These are phyloP conservation scores for Vitis riparia DNA, from an alignment of 164 flowering plant species.

Conservation along the genomic window DNA sequence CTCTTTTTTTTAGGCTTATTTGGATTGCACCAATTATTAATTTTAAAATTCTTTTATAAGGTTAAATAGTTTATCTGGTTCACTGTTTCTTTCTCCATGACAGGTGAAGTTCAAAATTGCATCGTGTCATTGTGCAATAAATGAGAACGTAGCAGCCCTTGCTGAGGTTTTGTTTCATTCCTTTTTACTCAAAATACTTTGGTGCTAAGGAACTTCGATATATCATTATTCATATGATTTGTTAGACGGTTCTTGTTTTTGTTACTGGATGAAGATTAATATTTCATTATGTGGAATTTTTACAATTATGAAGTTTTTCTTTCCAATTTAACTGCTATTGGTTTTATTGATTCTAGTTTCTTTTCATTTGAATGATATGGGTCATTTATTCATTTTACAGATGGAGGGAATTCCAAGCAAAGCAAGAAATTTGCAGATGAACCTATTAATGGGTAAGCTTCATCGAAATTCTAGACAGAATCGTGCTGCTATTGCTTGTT, in stretches of 20 bases:
- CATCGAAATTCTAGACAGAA: slow-evolving; percentile 68
- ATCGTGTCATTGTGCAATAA: slow-evolving; percentile 65
- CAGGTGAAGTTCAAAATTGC: slow-evolving; percentile 94
- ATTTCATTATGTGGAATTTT: background rate
- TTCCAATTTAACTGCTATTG: background rate
- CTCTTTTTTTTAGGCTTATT: too few relatives aligned
- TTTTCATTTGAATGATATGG: background rate
- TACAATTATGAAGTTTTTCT: background rate
- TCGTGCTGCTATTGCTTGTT: slow-evolving; percentile 77
- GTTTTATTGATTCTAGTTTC: background rate
- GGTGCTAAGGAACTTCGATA: background rate
- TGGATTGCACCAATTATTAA: background rate
- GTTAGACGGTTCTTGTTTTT: background rate
- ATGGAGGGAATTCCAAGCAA: slow-evolving; percentile 94
- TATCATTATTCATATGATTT: background rate
- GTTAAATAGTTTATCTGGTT: background rate
- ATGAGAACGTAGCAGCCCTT: slow-evolving; percentile 76
- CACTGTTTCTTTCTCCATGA: slow-evolving; percentile 5
- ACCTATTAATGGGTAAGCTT: slow-evolving; percentile 83
- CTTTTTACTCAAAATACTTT: background rate
- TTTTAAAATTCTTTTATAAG: background rate
- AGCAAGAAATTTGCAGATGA: slow-evolving; percentile 83
- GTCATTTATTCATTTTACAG: slow-evolving; percentile 35
- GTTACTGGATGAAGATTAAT: background rate
- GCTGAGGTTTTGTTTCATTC: slow-evolving; percentile 57